Percentiles rank a stretch among this genome's conserved stretches.
Evolutionary conservation across 805 yeast genomes (phyloP).

Genomic region (Ogataea pini): DNA sequence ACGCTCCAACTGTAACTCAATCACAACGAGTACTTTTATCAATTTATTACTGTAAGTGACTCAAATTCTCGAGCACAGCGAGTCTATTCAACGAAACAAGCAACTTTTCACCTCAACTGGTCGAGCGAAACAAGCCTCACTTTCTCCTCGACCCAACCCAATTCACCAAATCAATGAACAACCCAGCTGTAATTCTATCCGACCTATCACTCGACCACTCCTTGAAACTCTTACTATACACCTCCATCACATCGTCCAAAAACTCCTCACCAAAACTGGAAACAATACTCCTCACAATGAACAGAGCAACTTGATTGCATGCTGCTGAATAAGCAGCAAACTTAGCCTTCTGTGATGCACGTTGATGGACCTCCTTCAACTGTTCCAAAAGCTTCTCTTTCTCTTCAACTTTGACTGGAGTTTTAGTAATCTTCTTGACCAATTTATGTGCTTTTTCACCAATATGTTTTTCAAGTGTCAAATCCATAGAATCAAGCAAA

Average conservation of each 20-base stretch:
- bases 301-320: constrained; percentile 65
- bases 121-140: too few relatives aligned
- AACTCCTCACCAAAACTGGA: constrained; percentile 35
- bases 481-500: constrained; percentile 56
- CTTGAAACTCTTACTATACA: constrained; percentile 58
- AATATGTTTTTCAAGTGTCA: constrained; percentile 67
- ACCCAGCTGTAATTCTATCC: constrained; percentile 50
- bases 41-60: too few relatives aligned
- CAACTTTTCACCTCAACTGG: too few relatives aligned
- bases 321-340: constrained; percentile 55
- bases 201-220: constrained; percentile 56
- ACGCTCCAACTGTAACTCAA: too few relatives aligned
- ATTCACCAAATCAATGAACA: constrained; percentile 78
- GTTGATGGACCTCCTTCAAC: constrained; percentile 45
- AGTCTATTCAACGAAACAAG: too few relatives aligned
- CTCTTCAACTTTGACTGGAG: constrained; percentile 29
- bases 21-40: too few relatives aligned
- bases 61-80: too few relatives aligned
- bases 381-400: constrained; percentile 21
- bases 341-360: constrained; percentile 43
- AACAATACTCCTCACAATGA: constrained; percentile 58
- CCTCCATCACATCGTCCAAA: constrained; percentile 49
- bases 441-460: constrained; percentile 78
- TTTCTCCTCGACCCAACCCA: constrained; percentile 63
- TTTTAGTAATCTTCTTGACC: constrained; percentile 61